Evolutionary conservation across 2,329 filamentous ascomycete genomes (phyloP).

Genomic region (Teratosphaeria gauchensis): DNA sequence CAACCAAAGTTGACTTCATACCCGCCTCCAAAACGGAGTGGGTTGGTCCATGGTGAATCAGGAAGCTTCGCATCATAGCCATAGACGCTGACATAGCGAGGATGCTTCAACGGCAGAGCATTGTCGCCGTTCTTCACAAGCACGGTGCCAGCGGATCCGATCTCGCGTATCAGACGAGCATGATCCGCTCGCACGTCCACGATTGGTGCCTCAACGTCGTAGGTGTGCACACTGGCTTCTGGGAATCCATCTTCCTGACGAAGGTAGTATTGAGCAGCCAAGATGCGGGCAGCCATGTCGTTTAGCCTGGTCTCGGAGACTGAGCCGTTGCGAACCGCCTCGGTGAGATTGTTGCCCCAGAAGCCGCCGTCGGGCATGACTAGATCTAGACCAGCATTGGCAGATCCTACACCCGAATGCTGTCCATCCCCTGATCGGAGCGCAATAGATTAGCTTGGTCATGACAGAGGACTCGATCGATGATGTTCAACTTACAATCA

Average conservation of each 20-base stretch:
- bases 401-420: conserved; percentile 26
- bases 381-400: conserved; percentile 70
- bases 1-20: not conserved
- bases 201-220: conserved; percentile 39
- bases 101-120: conserved; percentile 55
- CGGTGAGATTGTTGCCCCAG: not conserved
- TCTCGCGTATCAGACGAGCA: conserved; percentile 46
- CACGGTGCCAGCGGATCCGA: conserved; percentile 61
- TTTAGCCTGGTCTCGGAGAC: not conserved
- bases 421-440: conserved; percentile 49
- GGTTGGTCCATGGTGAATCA: not conserved
- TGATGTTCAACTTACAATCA: not conserved
- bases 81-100: conserved; percentile 59
- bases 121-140: conserved; percentile 61
- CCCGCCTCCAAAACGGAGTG: not conserved
- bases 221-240: conserved; percentile 52
- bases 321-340: not conserved
- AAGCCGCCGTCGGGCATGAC: conserved; percentile 51
- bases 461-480: not conserved
- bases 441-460: not conserved
- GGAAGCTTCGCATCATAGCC: conserved; percentile 64
- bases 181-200: not conserved
- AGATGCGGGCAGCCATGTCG: conserved; percentile 38
- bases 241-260: conserved; percentile 61
- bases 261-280: conserved; percentile 58